A percentile compares a stretch with the other conserved stretches of the same genome.
Conservation (phyloP, 148 eudicot species). For the Fallopia convolvulus region DNA sequence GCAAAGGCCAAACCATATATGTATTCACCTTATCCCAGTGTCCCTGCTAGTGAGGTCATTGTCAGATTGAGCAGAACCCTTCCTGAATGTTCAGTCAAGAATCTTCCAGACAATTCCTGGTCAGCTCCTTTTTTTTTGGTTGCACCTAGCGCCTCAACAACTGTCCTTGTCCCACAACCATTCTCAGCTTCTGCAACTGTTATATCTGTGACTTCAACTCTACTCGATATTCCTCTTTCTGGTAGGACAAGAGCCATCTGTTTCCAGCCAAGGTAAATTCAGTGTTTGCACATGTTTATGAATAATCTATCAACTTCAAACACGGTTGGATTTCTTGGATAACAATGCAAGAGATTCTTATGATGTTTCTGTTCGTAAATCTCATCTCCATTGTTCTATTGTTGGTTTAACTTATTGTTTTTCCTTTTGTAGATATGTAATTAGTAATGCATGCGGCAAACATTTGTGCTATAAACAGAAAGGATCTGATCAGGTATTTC, state of each 20-base stretch:
- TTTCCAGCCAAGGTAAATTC: slow-evolving; percentile 75
- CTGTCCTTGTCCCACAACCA: slow-evolving; percentile 69
- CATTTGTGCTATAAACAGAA: slow-evolving; percentile 75
- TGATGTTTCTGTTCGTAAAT: neutral
- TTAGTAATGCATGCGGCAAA: slow-evolving; percentile 85
- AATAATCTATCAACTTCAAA: neutral
- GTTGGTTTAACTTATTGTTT: neutral
- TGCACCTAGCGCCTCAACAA: slow-evolving; percentile 83
- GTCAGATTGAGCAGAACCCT: slow-evolving; percentile 55
- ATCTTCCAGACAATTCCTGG: slow-evolving; percentile 46
- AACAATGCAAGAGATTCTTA: neutral
- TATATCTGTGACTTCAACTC: slow-evolving; percentile 75
- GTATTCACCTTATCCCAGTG: slow-evolving; percentile 78
- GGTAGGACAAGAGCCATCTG: slow-evolving; percentile 83
- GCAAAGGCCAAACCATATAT: slow-evolving; percentile 54
- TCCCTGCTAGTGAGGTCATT: slow-evolving; percentile 51
- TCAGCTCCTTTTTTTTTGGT: slow-evolving; percentile 84
- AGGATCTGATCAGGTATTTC: slow-evolving; percentile 63
- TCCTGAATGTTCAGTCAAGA: slow-evolving; percentile 32
- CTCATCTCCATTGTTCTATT: neutral
- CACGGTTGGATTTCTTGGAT: neutral
- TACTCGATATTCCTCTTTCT: slow-evolving; percentile 67
- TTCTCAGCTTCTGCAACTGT: slow-evolving; percentile 50
- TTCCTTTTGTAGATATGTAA: slow-evolving; percentile 56
- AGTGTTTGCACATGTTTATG: neutral